Evolutionary conservation across 495 filamentous ascomycete genomes (phyloP), one percentile per base, ranked within the genome.

Genomic region (Trichoderma erinaceum): DNA sequence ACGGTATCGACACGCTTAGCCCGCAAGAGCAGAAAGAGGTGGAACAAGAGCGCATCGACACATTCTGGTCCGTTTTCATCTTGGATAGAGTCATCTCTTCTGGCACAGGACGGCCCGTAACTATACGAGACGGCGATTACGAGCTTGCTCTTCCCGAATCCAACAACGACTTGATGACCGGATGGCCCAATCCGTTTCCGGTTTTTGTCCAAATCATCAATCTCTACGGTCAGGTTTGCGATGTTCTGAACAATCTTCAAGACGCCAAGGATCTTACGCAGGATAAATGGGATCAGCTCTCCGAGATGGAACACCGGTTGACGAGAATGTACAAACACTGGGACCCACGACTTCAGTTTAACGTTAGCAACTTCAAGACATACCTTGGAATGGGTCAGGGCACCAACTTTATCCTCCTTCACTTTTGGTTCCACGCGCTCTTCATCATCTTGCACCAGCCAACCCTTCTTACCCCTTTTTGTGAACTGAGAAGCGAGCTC

Each of bases 351-450:
- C 84, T 96, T 50, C 87, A 90, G 74, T 94, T 96, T 78, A 90
- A 91, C 74, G 89, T 88, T 18, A 79, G 83, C 65, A 93, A 93
- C 74, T 92, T 93, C 71, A 87, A 87, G 70, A 81, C 87, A 25
- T 92, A 94, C 71, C 88, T 90, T 16, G 89, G 88, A 72, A 84
- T 84, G 38, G 87, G 90, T 48, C 89, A 93, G 69, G 89, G 91
- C 35, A 90, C 90, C 13, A 93, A 90, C 63, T 96, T 94, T 69
- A 89, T 93, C 66, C 82, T 96, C n/a, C 80, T 94, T 38, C 92
- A 96, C 74, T 92, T 94, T 73, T 96, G 92, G 92, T 94, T 94
- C 72, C 92, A 96, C 71, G 90, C 92, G 0, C 77, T 94, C 50
- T 92, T 96, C 67, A 90, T 93, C 43, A 81, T 96, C 11, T 82